Evolutionary conservation across 1,139 yeast genomes (phyloP), one percentile per base, ranked within the genome.

Genomic region (Protomyces macrosporus): DNA sequence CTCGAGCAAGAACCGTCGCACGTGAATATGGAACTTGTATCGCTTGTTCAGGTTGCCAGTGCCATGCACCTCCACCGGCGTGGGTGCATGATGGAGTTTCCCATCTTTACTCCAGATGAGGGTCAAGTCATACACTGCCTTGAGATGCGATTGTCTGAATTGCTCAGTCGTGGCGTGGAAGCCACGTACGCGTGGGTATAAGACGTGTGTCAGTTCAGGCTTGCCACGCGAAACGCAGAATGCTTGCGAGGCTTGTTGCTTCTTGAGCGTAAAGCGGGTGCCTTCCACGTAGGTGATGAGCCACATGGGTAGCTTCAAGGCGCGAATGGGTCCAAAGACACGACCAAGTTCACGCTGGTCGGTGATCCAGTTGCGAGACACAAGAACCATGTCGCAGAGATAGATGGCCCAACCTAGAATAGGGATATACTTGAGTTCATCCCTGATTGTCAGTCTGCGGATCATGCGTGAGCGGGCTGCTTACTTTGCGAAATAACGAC

Each of bases 51-150:
- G 75, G 72, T 64, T 48, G 48, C 73, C 72, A 48, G 80, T 74
- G 2, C 84, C 77, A 65, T 87, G 77, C 14, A 86, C 75, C 57
- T 84, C 85, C 32, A 86, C 69, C 45, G 87, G 73, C 0, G 82
- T 80, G 0, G 93, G 91, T 2, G 76, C 72, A 67, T 65, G 64
- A 69, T 70, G 12, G 60, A 67, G 63, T 42, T 70, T 68, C 61
- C 76, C 74, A 68, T 85, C 85, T 0, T 88, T 80, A 12, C 84
- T 35, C 40, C 50, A 60, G 45, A 54, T 53, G 10, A 60, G 48
- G 5, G 58, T 68, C 70, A 58, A 42, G 35, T 85, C 88, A 67
- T 85, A 84, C 10, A 72, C 72, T 59, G 69, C 70, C 6, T 70
- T 68, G 39, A 69, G 65, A 10, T 70, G 71, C 16, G 68, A 50